phyloP scores from a whole-genome alignment of 495 filamentous ascomycete genomes.

The Penicillium longicatenatum region DNA sequence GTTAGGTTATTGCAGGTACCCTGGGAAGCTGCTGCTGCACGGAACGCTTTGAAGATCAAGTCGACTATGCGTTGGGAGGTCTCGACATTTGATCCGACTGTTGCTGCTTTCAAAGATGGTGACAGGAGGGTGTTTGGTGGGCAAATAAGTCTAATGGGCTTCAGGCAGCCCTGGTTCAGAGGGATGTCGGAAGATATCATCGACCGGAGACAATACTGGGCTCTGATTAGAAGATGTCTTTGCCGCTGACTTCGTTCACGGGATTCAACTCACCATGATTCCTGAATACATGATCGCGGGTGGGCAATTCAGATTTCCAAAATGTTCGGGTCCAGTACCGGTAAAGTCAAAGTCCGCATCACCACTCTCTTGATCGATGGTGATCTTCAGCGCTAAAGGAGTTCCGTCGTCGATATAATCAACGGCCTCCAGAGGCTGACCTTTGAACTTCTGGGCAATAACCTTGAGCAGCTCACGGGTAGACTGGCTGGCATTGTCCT shows the following conservation, averaged over 20 bases:
- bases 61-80: conserved; percentile 89
- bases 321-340: conserved; percentile 80
- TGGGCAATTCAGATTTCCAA: conserved; percentile 43
- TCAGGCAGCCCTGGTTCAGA: conserved; percentile 90
- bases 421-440: conserved; percentile 69
- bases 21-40: conserved; percentile 82
- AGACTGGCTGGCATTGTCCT: conserved; percentile 79
- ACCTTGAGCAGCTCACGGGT: conserved; percentile 76
- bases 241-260: background rate
- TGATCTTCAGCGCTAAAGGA: conserved; percentile 75
- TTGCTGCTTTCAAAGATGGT: conserved; percentile 79
- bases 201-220: conserved; percentile 76
- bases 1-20: conserved; percentile 81
- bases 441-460: conserved; percentile 69
- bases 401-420: conserved; percentile 94
- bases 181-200: conserved; percentile 89
- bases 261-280: conserved; percentile 21
- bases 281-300: conserved; percentile 65
- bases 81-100: conserved; percentile 74
- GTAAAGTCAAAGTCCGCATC: conserved; percentile 88
- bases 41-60: conserved; percentile 83
- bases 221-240: background rate
- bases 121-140: conserved; percentile 77
- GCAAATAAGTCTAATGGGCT: conserved; percentile 78
- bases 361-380: conserved; percentile 77